phyloP scores from a whole-genome alignment of 2,329 filamentous ascomycete genomes.

The Trichoderma brevicompactum region DNA sequence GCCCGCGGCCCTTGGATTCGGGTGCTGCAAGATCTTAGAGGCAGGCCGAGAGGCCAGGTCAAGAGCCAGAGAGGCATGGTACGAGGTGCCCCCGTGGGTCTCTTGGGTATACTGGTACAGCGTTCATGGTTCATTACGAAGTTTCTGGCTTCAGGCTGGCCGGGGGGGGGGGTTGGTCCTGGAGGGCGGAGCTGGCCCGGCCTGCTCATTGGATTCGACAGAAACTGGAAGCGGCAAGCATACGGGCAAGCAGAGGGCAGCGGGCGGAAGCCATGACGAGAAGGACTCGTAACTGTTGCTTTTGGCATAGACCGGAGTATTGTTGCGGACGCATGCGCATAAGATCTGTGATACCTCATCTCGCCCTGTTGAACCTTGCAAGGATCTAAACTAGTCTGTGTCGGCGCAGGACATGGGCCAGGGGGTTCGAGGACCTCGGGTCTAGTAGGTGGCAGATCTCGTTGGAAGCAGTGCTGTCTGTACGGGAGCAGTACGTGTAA shows the following conservation, averaged over 20 bases:
- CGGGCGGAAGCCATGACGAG: conserved; percentile 25
- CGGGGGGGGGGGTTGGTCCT: background rate
- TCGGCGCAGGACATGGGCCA: conserved; percentile 29
- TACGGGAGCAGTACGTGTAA: background rate
- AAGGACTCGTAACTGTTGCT: conserved; percentile 15
- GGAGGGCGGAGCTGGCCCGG: conserved; percentile 10
- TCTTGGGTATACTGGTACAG: conserved; percentile 3
- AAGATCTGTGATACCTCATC: conserved; percentile 50
- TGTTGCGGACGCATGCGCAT: conserved; percentile 39
- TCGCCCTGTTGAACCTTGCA: conserved; percentile 41
- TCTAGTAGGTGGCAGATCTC: conserved; percentile 29
- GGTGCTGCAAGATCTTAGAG: conserved; percentile 14
- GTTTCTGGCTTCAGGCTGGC: conserved; percentile 4
- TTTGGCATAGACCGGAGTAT: conserved; percentile 39
- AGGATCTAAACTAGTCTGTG: conserved; percentile 25
- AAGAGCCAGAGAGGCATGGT: conserved; percentile 15
- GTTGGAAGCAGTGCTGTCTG: background rate
- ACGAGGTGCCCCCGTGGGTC: conserved; percentile 3
- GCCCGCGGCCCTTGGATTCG: background rate
- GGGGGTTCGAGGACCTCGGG: conserved; percentile 27
- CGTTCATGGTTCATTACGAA: conserved; percentile 12
- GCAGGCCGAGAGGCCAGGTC: background rate
- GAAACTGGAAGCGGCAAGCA: background rate
- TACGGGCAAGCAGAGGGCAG: conserved; percentile 11
- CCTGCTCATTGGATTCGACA: conserved; percentile 13